Evolutionary conservation across 2,329 filamentous ascomycete species (phyloP).

Genomic region (Colletotrichum tamarilloi): DNA sequence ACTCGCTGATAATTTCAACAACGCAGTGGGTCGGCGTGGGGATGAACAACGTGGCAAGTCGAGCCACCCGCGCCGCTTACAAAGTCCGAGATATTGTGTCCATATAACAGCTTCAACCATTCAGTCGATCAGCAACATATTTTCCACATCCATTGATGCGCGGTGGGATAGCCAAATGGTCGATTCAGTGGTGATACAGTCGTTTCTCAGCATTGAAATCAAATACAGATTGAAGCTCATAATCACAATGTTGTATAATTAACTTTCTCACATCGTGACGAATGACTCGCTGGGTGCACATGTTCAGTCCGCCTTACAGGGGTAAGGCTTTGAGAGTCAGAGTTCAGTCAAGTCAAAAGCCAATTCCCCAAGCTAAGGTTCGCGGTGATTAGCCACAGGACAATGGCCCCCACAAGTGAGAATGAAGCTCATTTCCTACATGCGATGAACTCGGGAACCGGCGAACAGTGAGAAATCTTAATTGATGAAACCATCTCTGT

Average conservation of each 20-base stretch:
- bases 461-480: background rate
- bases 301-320: background rate
- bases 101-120: background rate
- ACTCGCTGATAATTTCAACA: background rate
- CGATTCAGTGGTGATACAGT: background rate
- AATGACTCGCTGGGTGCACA: slow-evolving; percentile 2
- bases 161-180: background rate
- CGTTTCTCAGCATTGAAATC: background rate
- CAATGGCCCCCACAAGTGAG: background rate
- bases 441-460: background rate
- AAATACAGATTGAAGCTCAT: background rate
- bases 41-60: background rate
- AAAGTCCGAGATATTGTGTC: background rate
- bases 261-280: background rate
- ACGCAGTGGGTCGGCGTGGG: background rate
- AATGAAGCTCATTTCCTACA: slow-evolving; percentile 12
- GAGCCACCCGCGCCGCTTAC: background rate
- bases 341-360: background rate
- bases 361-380: background rate
- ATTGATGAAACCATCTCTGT: slow-evolving; percentile 9
- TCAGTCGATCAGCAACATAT: background rate
- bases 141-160: background rate
- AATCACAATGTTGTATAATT: background rate
- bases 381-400: background rate
- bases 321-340: background rate